These are phyloP conservation scores for Spizellomyces punctatus DNA, from an alignment of 192 early-diverging fungal genomes.

Conservation along the genomic window DNA sequence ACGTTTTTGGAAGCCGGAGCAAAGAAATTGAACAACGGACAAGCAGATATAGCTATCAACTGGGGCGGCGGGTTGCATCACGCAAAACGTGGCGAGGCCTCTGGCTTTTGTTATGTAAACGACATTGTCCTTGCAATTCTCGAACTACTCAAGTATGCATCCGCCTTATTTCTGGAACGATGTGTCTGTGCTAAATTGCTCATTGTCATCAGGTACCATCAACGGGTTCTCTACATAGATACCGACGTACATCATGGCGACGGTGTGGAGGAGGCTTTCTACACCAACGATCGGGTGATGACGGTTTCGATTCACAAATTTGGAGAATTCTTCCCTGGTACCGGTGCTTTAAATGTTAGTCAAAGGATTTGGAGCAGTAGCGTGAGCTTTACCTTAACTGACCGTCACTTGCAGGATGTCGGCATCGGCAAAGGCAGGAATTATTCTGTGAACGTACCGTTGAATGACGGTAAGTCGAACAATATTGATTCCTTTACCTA, in stretches of 20 bases:
- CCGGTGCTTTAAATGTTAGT: slow-evolving; percentile 82
- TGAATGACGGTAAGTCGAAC: slow-evolving; percentile 64
- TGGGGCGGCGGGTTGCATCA: slow-evolving; percentile 99
- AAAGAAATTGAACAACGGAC: slow-evolving; percentile 75
- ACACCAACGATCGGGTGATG: slow-evolving; percentile 88
- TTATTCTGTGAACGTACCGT: slow-evolving; percentile 92
- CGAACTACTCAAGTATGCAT: slow-evolving; percentile 71
- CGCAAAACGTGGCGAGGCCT: slow-evolving; percentile 82
- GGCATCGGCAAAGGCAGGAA: slow-evolving; percentile 89
- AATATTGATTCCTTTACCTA: background rate
- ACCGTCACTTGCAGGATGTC: slow-evolving; percentile 72
- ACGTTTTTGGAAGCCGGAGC: slow-evolving; percentile 67
- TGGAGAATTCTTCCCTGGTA: slow-evolving; percentile 98
- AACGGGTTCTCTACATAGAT: slow-evolving; percentile 90
- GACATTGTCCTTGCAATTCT: slow-evolving; percentile 95
- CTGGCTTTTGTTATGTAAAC: slow-evolving; percentile 98
- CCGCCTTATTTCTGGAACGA: background rate
- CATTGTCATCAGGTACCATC: slow-evolving; percentile 56
- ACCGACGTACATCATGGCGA: slow-evolving; percentile 98
- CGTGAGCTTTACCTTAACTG: background rate
- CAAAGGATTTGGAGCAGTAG: background rate
- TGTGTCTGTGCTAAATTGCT: background rate
- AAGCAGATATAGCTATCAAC: slow-evolving; percentile 92
- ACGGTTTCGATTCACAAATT: slow-evolving; percentile 96
- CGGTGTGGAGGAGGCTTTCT: slow-evolving; percentile 95